Evolutionary conservation across 306 rosid genomes (phyloP).

Genomic region (Corylus avellana): DNA sequence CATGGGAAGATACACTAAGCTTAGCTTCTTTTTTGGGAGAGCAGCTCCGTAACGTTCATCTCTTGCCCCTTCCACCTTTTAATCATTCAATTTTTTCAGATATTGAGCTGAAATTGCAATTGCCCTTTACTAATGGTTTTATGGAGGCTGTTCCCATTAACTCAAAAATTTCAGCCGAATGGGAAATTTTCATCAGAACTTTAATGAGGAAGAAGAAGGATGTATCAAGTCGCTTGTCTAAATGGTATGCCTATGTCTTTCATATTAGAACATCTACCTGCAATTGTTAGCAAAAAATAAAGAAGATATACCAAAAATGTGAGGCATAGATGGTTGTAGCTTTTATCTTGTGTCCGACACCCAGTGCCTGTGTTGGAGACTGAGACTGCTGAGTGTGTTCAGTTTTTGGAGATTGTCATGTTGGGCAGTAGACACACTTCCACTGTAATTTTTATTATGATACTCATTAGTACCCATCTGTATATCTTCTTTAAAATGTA

Average conservation of each 20-base stretch:
- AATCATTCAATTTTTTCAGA: constrained; percentile 39
- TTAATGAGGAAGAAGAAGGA: constrained; percentile 69
- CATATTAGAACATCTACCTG: background rate
- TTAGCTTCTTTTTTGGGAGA: constrained; percentile 88
- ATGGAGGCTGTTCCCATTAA: constrained; percentile 40
- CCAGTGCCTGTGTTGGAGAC: background rate
- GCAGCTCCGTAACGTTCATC: constrained; percentile 78
- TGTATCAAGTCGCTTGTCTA: constrained; percentile 56
- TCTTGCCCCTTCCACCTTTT: constrained; percentile 73
- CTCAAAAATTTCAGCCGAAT: constrained; percentile 57
- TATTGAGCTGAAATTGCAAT: constrained; percentile 33
- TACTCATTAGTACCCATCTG: background rate
- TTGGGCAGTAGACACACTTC: background rate
- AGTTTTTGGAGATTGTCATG: background rate
- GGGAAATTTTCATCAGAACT: constrained; percentile 64
- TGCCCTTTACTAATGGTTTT: constrained; percentile 31
- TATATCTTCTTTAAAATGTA: background rate
- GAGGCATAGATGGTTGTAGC: background rate
- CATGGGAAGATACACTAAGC: constrained; percentile 60
- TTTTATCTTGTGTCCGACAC: background rate
- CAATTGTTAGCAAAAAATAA: background rate
- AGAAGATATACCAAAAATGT: constrained; percentile 7
- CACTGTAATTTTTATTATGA: background rate
- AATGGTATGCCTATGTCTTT: constrained; percentile 57
- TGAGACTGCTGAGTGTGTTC: background rate